Conservation (phyloP, 2,329 filamentous ascomycete species). For the Hypoxylon sp. region DNA sequence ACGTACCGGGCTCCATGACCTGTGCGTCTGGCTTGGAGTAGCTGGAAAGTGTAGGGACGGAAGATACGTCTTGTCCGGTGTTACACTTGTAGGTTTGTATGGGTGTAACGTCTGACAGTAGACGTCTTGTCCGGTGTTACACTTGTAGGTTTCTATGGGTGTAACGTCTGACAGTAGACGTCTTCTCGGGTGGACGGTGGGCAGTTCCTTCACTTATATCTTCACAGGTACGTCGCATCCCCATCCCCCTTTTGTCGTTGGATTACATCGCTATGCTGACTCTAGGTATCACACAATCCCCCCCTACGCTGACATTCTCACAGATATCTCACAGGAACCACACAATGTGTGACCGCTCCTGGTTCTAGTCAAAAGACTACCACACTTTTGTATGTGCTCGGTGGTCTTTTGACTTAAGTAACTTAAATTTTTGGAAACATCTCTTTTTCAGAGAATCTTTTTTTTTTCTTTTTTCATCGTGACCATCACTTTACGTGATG, state of each 20-base stretch:
- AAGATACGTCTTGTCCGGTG: not conserved
- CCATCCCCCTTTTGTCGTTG: not conserved
- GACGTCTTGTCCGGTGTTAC: not conserved
- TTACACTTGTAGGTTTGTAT: too few species aligned
- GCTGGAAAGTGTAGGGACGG: not conserved
- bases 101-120: too few species aligned
- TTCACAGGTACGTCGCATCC: not conserved
- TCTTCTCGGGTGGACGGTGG: constrained; percentile 1
- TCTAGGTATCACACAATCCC: not conserved
- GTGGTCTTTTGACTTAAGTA: not conserved
- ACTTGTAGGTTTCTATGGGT: too few species aligned
- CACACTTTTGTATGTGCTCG: constrained; percentile 2
- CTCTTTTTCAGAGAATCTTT: not conserved
- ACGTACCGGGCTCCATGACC: not conserved
- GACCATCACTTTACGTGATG: constrained; percentile 16
- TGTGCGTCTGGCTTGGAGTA: constrained; percentile 3
- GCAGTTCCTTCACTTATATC: not conserved
- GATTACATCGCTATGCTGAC: not conserved
- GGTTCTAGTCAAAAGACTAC: not conserved
- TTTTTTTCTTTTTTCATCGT: constrained; percentile 26
- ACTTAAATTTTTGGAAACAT: not conserved
- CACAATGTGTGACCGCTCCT: not conserved
- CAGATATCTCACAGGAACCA: too few species aligned
- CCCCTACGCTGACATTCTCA: not conserved
- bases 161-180: too few species aligned